These are phyloP conservation scores for Fusarium acutatum DNA, from an alignment of 2,329 filamentous ascomycete genomes.

Conservation along the genomic window DNA sequence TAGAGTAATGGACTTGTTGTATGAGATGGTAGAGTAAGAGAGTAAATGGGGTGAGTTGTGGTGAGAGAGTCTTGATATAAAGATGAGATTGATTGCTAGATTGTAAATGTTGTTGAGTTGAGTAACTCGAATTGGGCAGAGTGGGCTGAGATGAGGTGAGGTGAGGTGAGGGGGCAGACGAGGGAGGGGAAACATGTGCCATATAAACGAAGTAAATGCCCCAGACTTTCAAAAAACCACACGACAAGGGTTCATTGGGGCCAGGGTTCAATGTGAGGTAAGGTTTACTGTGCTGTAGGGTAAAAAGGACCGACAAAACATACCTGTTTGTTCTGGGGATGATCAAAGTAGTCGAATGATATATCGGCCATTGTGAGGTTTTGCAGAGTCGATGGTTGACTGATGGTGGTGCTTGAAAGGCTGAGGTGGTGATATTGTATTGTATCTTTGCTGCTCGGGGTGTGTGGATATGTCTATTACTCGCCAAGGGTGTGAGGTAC, in stretches of 20 bases:
- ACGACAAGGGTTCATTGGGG: conserved; percentile 28
- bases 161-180: conserved; percentile 34
- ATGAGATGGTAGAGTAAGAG: background rate
- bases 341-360: conserved; percentile 43
- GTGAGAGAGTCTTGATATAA: conserved; percentile 31
- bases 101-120: conserved; percentile 3
- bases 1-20: too few relatives aligned
- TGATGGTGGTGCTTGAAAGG: conserved; percentile 22
- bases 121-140: conserved; percentile 23
- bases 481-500: background rate
- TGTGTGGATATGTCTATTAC: conserved; percentile 2
- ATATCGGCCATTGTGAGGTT: conserved; percentile 38
- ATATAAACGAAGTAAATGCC: conserved; percentile 40
- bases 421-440: conserved; percentile 28
- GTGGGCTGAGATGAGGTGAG: conserved; percentile 36
- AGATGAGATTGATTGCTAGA: conserved; percentile 25
- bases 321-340: conserved; percentile 42
- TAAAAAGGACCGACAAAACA: conserved; percentile 21
- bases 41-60: conserved; percentile 27
- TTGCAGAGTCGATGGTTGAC: conserved; percentile 26
- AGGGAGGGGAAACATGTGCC: conserved; percentile 33
- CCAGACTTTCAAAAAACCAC: conserved; percentile 13
- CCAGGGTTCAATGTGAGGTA: background rate
- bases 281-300: background rate
- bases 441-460: conserved; percentile 20